Percentiles rank a stretch among this genome's conserved stretches.
These are phyloP conservation scores for Cyberlindnera euphorbiae DNA, from an alignment of 805 yeast genomes.

Conservation along the genomic window DNA sequence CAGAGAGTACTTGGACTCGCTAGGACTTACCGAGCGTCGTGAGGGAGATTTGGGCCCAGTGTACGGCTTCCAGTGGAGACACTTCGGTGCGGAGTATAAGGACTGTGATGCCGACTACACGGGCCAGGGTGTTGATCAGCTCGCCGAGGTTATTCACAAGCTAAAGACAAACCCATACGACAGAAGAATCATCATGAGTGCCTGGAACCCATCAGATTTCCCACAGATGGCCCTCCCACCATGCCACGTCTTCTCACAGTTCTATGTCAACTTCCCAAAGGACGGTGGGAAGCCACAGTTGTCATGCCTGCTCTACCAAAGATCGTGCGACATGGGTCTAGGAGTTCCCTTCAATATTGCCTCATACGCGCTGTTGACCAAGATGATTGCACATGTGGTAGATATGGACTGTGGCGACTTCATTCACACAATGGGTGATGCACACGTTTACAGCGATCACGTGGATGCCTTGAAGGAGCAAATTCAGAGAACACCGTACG, in stretches of 20 bases:
- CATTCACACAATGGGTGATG: constrained; percentile 93
- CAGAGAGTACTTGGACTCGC: constrained; percentile 77
- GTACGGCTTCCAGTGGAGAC: constrained; percentile 99
- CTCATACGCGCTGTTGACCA: constrained; percentile 86
- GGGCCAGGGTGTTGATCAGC: constrained; percentile 88
- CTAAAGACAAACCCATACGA: constrained; percentile 89
- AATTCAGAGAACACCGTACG: constrained; percentile 64
- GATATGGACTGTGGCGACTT: constrained; percentile 95
- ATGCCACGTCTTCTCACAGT: constrained; percentile 94
- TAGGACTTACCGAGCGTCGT: constrained; percentile 75
- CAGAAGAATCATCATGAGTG: constrained; percentile 88
- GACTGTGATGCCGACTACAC: constrained; percentile 86
- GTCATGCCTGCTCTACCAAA: constrained; percentile 87
- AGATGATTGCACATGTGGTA: constrained; percentile 94
- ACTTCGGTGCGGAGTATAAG: constrained; percentile 89
- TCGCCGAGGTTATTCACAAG: constrained; percentile 71
- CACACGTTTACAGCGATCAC: constrained; percentile 92
- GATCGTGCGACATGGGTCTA: constrained; percentile 99
- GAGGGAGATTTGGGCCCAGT: constrained; percentile 98
- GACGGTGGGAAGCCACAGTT: constrained; percentile 55
- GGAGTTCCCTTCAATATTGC: constrained; percentile 99
- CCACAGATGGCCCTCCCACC: constrained; percentile 96
- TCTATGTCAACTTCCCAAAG: constrained; percentile 82
- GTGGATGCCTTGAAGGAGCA: constrained; percentile 87
- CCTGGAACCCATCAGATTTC: constrained; percentile 98